A percentile compares a stretch with the other conserved stretches of the same genome.
Evolutionary conservation across 306 rosid genomes (phyloP).

Genomic region (Gleditsia sinensis): DNA sequence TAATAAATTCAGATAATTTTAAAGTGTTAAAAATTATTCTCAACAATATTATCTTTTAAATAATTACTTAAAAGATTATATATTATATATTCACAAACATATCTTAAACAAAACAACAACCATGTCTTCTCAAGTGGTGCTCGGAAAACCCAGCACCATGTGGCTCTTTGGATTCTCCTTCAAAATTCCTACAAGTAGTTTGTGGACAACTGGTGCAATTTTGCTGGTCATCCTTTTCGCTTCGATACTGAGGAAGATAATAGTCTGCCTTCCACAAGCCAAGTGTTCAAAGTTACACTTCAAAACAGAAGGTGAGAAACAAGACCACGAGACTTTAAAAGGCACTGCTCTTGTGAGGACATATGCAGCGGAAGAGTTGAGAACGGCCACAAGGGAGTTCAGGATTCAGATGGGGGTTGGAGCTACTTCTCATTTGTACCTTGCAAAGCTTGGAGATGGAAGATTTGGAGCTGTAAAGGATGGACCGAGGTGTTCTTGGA

Average conservation of each 20-base stretch:
- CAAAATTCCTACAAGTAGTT: neutral
- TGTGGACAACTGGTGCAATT: neutral
- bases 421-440: conserved; percentile 28
- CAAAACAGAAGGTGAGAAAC: neutral
- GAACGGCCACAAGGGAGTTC: conserved; percentile 1
- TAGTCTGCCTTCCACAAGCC: neutral
- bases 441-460: conserved; percentile 29
- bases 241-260: neutral
- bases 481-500: neutral
- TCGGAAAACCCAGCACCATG: neutral
- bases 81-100: no score
- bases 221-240: neutral
- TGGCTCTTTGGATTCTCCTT: neutral
- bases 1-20: no score
- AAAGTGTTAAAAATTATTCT: no score
- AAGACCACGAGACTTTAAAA: neutral
- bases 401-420: conserved; percentile 19
- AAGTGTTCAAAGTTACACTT: neutral
- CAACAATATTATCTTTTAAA: no score
- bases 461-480: conserved; percentile 31
- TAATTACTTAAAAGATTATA: no score
- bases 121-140: neutral
- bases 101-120: no score
- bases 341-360: conserved; percentile 6
- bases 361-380: conserved; percentile 22